Evolutionary conservation across 2,329 filamentous ascomycete species (phyloP).

Genomic region (Pestalotiopsis sp.): DNA sequence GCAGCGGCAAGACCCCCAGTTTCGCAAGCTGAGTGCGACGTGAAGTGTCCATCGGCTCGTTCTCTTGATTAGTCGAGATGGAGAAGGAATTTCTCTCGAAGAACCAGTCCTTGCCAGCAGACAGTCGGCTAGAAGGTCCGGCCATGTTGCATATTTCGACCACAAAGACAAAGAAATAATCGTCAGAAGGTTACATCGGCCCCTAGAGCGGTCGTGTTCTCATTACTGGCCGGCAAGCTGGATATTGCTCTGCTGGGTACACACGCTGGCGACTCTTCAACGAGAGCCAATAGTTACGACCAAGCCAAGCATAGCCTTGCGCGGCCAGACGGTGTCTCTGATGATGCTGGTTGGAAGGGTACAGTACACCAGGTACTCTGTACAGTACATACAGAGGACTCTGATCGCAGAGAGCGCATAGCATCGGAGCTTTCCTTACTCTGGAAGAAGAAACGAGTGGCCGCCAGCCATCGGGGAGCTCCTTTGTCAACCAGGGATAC

Average conservation of each 20-base stretch:
- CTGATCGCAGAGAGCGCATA: background rate
- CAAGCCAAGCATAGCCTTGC: background rate
- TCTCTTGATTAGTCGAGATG: background rate
- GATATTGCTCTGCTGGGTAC: background rate
- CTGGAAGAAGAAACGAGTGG: background rate
- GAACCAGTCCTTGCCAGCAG: background rate
- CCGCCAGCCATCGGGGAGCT: background rate
- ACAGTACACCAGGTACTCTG: too few relatives aligned
- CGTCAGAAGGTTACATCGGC: constrained; percentile 4
- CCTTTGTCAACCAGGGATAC: background rate
- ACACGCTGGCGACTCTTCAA: background rate
- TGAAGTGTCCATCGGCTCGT: background rate
- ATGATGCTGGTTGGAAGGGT: background rate
- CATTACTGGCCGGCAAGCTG: background rate
- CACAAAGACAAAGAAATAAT: background rate
- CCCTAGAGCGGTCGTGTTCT: background rate
- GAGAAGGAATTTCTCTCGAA: background rate
- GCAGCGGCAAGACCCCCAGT: background rate
- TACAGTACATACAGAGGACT: background rate
- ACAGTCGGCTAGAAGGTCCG: background rate
- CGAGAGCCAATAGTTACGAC: background rate
- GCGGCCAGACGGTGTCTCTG: background rate
- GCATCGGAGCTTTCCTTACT: background rate
- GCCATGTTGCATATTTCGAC: background rate
- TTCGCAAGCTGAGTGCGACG: background rate